A percentile compares a stretch with the other conserved stretches of the same genome.
Conservation (phyloP, 2,329 filamentous ascomycete species). For the Cryphonectria japonica region DNA sequence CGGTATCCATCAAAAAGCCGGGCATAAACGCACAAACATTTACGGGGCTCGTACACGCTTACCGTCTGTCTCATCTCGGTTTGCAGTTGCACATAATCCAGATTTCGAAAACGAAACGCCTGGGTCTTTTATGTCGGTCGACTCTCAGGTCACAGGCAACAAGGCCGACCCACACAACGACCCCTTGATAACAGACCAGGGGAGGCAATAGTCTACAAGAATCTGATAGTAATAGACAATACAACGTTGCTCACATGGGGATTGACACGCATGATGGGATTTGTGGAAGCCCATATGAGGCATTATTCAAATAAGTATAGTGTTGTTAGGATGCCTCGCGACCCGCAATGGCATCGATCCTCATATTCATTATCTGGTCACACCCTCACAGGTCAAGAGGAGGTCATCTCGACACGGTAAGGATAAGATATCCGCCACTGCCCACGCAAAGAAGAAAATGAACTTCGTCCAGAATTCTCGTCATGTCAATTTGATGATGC, state of each 20-base stretch:
- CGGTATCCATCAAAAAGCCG: background rate
- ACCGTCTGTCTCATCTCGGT: slow-evolving; percentile 8
- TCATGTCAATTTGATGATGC: slow-evolving; percentile 25
- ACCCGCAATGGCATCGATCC: slow-evolving; percentile 9
- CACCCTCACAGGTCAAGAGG: slow-evolving; percentile 14
- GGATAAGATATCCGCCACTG: slow-evolving; percentile 16
- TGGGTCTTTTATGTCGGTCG: background rate
- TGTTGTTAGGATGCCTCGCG: slow-evolving; percentile 18
- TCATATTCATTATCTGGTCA: slow-evolving; percentile 10
- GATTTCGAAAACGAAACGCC: slow-evolving; percentile 8
- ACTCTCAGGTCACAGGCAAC: background rate
- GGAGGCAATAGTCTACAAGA: background rate
- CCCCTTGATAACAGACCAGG: slow-evolving; percentile 1
- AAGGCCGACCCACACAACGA: background rate
- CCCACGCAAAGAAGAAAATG: slow-evolving; percentile 22
- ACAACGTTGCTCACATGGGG: background rate
- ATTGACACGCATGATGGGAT: background rate
- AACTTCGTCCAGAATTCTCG: slow-evolving; percentile 9
- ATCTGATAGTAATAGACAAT: background rate
- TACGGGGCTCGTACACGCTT: background rate
- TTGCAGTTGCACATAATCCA: background rate
- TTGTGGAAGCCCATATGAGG: background rate
- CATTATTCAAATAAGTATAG: slow-evolving; percentile 2
- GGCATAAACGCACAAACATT: background rate
- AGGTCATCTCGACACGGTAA: slow-evolving; percentile 4